These are phyloP conservation scores for Fusarium sp. DNA, from an alignment of 2,329 filamentous ascomycete species.

Conservation along the genomic window DNA sequence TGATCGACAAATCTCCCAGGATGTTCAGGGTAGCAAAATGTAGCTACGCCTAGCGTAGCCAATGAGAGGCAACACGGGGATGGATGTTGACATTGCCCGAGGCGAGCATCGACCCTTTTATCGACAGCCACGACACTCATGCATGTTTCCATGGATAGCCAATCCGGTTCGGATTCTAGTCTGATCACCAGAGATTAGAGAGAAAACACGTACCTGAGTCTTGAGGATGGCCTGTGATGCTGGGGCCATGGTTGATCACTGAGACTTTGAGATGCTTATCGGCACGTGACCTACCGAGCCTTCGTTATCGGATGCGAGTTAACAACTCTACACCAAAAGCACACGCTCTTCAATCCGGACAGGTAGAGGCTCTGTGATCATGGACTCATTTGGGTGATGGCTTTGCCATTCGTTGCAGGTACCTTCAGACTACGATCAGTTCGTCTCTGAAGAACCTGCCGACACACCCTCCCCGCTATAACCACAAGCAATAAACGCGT, in stretches of 20 bases:
- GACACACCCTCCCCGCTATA: neutral
- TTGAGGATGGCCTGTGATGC: neutral
- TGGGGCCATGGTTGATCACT: neutral
- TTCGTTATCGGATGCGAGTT: no score
- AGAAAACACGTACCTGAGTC: neutral
- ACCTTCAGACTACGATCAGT: neutral
- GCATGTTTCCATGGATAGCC: constrained; percentile 43
- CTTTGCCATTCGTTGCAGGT: neutral
- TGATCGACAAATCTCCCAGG: constrained; percentile 13
- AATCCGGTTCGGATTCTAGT: constrained; percentile 1
- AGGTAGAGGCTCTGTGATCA: neutral
- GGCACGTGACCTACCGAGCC: neutral
- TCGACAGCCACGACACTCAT: constrained; percentile 60
- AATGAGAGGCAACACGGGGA: constrained; percentile 36
- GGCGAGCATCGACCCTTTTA: constrained; percentile 51
- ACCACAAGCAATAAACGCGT: neutral
- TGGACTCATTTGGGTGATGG: neutral
- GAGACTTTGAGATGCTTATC: neutral
- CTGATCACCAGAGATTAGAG: neutral
- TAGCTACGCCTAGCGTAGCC: constrained; percentile 14
- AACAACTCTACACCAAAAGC: neutral
- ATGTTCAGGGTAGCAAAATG: constrained; percentile 22
- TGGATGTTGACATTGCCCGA: constrained; percentile 16
- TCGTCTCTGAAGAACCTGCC: neutral
- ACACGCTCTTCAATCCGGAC: neutral